Conservation (phyloP, 768 basidiomycete species). For the Calocera cornea region DNA sequence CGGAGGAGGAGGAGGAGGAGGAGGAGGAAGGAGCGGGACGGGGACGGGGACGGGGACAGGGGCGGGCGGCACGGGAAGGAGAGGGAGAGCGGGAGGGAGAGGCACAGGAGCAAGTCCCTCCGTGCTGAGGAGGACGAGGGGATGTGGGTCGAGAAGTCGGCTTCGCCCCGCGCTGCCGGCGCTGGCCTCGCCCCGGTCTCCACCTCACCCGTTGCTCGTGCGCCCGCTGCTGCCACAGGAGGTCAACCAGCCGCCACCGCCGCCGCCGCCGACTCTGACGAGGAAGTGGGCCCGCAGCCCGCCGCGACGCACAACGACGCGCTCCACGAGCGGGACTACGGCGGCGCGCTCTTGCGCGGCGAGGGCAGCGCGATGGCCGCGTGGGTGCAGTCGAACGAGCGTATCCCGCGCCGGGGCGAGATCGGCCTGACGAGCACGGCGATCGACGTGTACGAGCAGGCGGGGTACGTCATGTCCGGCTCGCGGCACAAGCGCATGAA, state of each 20-base stretch:
- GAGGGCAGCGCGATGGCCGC: slow-evolving; percentile 98
- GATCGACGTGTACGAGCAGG: slow-evolving; percentile 75
- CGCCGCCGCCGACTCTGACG: slow-evolving; percentile 16
- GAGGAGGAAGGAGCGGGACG: slow-evolving; percentile 24
- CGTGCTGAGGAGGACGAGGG: slow-evolving; percentile 17
- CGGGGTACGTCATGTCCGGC: slow-evolving; percentile 97
- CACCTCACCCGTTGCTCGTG: no score
- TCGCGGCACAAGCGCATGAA: slow-evolving; percentile 94
- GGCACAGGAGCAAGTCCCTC: slow-evolving; percentile 6
- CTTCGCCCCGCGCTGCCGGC: slow-evolving; percentile 9
- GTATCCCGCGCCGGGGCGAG: slow-evolving; percentile 97
- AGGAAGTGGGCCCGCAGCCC: slow-evolving; percentile 66
- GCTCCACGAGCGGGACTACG: slow-evolving; percentile 35
- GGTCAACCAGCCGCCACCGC: slow-evolving; percentile 13
- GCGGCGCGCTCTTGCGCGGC: slow-evolving; percentile 77
- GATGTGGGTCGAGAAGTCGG: slow-evolving; percentile 24
- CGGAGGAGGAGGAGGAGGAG: slow-evolving; percentile 21
- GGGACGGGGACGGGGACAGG: slow-evolving; percentile 19
- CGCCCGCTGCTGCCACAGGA: no score
- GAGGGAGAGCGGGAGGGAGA: slow-evolving; percentile 18
- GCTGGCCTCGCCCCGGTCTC: slow-evolving; percentile 13
- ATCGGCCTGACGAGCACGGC: slow-evolving; percentile 82
- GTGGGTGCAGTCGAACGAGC: slow-evolving; percentile 67
- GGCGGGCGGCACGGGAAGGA: slow-evolving; percentile 18
- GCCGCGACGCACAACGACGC: background rate